A percentile compares a stretch with the other conserved stretches of the same genome.
These are phyloP conservation scores for Pestalotiopsis sp. DNA, from an alignment of 2,329 filamentous ascomycete species.

Conservation along the genomic window DNA sequence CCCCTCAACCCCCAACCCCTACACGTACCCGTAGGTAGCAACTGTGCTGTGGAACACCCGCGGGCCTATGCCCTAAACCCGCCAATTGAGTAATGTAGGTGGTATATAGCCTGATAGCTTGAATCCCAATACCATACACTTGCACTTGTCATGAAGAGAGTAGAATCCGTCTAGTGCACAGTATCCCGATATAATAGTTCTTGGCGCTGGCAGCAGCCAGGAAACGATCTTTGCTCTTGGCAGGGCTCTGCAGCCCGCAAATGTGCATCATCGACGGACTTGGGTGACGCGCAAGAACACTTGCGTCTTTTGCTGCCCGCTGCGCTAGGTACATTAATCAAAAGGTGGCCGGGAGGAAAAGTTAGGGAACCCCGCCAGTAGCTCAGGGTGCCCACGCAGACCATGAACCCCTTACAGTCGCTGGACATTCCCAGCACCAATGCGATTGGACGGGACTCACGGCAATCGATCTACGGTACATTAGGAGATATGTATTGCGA, in stretches of 20 bases:
- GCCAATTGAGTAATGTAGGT: too few species aligned
- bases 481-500: neutral
- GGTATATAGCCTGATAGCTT: neutral
- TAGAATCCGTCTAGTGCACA: too few species aligned
- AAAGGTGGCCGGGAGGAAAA: neutral
- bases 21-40: neutral
- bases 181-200: too few species aligned
- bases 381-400: neutral
- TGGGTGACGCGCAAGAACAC: neutral
- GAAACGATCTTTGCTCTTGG: neutral
- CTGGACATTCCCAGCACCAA: neutral
- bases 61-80: neutral
- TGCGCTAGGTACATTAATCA: neutral
- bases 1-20: neutral
- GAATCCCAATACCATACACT: too few species aligned
- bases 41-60: neutral
- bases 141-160: too few species aligned
- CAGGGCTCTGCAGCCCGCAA: neutral
- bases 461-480: neutral
- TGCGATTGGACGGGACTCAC: neutral
- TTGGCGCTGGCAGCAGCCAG: neutral
- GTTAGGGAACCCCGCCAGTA: neutral
- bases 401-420: neutral
- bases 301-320: neutral
- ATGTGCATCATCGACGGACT: neutral